Conservation (phyloP, 2,329 filamentous ascomycete genomes). For the Zasmidium angulare region DNA sequence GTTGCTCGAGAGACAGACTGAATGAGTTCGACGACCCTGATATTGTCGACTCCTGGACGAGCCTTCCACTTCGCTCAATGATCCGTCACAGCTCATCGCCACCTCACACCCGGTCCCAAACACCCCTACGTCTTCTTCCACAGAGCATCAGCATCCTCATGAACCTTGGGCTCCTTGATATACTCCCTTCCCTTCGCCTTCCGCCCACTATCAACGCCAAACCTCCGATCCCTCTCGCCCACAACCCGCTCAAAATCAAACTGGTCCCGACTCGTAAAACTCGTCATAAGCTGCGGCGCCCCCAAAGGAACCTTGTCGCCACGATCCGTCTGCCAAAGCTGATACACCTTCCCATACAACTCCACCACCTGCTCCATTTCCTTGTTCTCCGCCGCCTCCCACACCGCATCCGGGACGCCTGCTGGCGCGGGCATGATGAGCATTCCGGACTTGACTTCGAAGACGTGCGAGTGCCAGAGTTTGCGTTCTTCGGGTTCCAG, state of each 20-base stretch:
- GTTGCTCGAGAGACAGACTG: too few relatives aligned
- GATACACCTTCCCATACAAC: conserved; percentile 81
- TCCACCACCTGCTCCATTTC: conserved; percentile 77
- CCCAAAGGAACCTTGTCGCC: conserved; percentile 66
- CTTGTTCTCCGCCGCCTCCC: conserved; percentile 73
- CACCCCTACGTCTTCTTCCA: conserved; percentile 38
- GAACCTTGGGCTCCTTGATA: conserved; percentile 52
- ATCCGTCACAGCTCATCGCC: not conserved
- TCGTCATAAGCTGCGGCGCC: conserved; percentile 63
- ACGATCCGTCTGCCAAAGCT: conserved; percentile 81
- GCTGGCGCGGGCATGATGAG: conserved; percentile 69
- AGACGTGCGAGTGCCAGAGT: conserved; percentile 76
- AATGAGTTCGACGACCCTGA: too few relatives aligned
- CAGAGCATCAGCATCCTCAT: conserved; percentile 49
- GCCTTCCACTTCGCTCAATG: too few relatives aligned
- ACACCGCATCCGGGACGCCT: conserved; percentile 57
- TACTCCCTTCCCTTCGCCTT: conserved; percentile 56
- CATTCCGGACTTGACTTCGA: conserved; percentile 77
- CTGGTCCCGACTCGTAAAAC: conserved; percentile 54
- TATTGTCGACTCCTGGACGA: too few relatives aligned
- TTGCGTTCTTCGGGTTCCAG: conserved; percentile 67
- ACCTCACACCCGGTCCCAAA: not conserved
- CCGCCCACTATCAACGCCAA: conserved; percentile 50
- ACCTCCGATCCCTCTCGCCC: conserved; percentile 54
- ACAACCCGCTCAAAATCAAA: conserved; percentile 49